A percentile compares a stretch with the other conserved stretches of the same genome.
These are phyloP conservation scores for Colletotrichum eremochloae DNA, from an alignment of 2,329 filamentous ascomycete genomes.

Conservation along the genomic window DNA sequence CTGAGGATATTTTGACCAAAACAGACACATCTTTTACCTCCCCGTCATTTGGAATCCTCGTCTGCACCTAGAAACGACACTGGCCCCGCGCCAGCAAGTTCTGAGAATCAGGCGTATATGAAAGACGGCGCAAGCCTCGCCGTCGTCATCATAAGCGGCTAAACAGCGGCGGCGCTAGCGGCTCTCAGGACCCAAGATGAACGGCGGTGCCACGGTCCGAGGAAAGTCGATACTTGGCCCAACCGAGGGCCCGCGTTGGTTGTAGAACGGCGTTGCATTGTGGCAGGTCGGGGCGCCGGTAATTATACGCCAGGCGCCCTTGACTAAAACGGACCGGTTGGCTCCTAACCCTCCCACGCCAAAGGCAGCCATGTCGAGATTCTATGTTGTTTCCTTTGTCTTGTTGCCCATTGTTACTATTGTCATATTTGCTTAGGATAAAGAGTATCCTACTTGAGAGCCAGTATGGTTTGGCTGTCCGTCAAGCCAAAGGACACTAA, in stretches of 20 bases:
- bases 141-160: background rate
- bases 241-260: no score
- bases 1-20: background rate
- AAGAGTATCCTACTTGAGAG: background rate
- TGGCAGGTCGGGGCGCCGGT: conserved; percentile 3
- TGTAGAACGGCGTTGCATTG: background rate
- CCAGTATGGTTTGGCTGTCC: background rate
- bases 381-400: background rate
- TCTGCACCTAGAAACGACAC: background rate
- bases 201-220: background rate
- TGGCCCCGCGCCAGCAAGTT: background rate
- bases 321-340: background rate
- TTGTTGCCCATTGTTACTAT: background rate
- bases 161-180: no score
- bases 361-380: background rate
- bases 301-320: background rate
- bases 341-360: background rate
- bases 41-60: background rate
- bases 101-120: background rate
- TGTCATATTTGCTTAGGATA: background rate
- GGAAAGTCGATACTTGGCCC: background rate
- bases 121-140: background rate
- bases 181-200: background rate
- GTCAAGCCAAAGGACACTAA: background rate
- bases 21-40: background rate